phyloP scores from a whole-genome alignment of 257 asterid species.

The Phtheirospermum japonicum region DNA sequence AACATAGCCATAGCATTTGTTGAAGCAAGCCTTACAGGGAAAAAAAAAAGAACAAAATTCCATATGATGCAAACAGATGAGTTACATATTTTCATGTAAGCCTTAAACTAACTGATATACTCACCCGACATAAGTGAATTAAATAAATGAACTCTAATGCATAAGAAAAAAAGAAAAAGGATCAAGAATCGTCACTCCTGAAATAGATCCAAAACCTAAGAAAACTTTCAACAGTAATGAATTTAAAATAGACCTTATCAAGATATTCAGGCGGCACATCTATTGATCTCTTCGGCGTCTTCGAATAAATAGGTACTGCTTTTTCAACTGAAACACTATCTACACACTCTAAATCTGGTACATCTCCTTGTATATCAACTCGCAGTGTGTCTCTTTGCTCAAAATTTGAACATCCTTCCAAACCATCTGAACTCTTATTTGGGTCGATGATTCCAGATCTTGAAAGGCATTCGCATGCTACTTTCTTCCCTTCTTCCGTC shows the following conservation, averaged over 20 bases:
- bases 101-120: conserved; percentile 12
- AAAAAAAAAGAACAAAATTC: conserved; percentile 11
- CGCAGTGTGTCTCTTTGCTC: conserved; percentile 36
- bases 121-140: conserved; percentile 14
- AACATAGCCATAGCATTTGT: neutral
- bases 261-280: conserved; percentile 61
- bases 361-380: conserved; percentile 32
- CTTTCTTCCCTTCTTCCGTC: conserved; percentile 88
- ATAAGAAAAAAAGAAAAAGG: conserved; percentile 4
- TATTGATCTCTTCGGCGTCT: conserved; percentile 39
- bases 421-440: conserved; percentile 32
- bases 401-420: conserved; percentile 33
- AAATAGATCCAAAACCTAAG: conserved; percentile 11
- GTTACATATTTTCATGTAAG: conserved; percentile 11
- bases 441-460: conserved; percentile 65
- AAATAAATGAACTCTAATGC: conserved; percentile 21
- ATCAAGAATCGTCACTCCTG: conserved; percentile 11
- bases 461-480: conserved; percentile 70
- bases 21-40: conserved; percentile 23
- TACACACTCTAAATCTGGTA: conserved; percentile 36
- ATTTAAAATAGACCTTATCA: conserved; percentile 48
- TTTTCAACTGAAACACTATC: conserved; percentile 35
- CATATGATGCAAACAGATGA: conserved; percentile 13
- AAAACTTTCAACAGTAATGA: conserved; percentile 16
- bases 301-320: conserved; percentile 34